Percentiles rank a stretch among this genome's conserved stretches.
Evolutionary conservation across 1,139 yeast species (phyloP).

Genomic region (Starmera stellimalicola): DNA sequence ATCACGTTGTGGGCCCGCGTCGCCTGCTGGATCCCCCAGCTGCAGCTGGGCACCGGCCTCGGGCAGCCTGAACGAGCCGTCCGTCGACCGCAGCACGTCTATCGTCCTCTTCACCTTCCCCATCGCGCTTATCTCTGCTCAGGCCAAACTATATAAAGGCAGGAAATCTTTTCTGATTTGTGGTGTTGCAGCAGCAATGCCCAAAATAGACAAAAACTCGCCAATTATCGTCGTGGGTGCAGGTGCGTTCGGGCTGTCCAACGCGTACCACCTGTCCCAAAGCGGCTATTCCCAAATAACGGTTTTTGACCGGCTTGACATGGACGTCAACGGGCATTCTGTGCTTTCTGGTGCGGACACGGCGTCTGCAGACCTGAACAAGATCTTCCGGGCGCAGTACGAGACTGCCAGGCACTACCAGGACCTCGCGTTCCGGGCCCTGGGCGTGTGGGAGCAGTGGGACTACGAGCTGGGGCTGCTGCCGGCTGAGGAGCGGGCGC

Average conservation of each 20-base stretch:
- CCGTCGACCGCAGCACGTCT: neutral
- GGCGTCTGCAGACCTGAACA: slow-evolving; percentile 32
- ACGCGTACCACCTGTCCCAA: slow-evolving; percentile 26
- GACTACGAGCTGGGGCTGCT: slow-evolving; percentile 17
- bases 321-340: slow-evolving; percentile 19
- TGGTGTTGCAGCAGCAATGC: too few relatives aligned
- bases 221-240: slow-evolving; percentile 30
- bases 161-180: too few relatives aligned
- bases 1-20: too few relatives aligned
- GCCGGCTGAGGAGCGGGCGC: slow-evolving; percentile 16
- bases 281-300: slow-evolving; percentile 20
- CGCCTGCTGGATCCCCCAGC: too few relatives aligned
- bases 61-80: neutral
- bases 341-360: slow-evolving; percentile 28
- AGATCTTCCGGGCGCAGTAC: slow-evolving; percentile 30
- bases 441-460: slow-evolving; percentile 26
- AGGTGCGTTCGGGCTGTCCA: slow-evolving; percentile 36
- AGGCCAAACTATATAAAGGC: too few relatives aligned
- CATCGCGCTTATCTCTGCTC: neutral
- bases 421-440: slow-evolving; percentile 27
- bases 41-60: neutral
- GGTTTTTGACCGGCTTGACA: slow-evolving; percentile 25
- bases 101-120: neutral
- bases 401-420: slow-evolving; percentile 29
- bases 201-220: slow-evolving; percentile 21